phyloP scores from a whole-genome alignment of 192 early-diverging fungal species.

The Coemansia sp. region DNA sequence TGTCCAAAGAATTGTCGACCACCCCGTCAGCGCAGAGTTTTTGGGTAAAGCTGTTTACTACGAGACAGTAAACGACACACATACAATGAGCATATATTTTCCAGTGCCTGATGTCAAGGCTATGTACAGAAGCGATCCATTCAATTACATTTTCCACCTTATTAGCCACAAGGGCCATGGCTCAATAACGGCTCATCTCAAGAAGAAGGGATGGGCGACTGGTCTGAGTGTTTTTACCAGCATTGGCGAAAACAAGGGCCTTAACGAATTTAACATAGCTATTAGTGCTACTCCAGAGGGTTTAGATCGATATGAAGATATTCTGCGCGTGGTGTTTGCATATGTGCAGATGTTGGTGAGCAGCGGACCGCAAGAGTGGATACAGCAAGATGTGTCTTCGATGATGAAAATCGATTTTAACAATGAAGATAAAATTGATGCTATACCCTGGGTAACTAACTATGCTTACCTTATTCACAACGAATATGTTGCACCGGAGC shows the following conservation, averaged over 20 bases:
- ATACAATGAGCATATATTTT: slow-evolving; percentile 71
- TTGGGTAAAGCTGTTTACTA: slow-evolving; percentile 68
- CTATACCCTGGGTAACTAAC: slow-evolving; percentile 61
- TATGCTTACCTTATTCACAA: slow-evolving; percentile 69
- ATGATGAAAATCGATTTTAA: slow-evolving; percentile 54
- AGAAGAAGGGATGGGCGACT: slow-evolving; percentile 82
- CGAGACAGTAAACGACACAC: slow-evolving; percentile 73
- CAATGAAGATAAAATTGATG: slow-evolving; percentile 62
- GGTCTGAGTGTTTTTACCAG: not conserved
- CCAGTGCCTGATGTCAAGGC: slow-evolving; percentile 75
- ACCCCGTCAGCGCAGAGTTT: not conserved
- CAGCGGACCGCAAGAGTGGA: slow-evolving; percentile 30
- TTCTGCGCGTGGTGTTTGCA: slow-evolving; percentile 27
- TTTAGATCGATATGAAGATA: slow-evolving; percentile 26
- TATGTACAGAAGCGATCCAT: slow-evolving; percentile 57
- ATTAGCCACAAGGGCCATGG: slow-evolving; percentile 81
- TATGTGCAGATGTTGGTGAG: slow-evolving; percentile 32
- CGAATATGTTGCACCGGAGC: slow-evolving; percentile 64
- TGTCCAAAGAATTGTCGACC: slow-evolving; percentile 21
- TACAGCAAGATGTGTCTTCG: slow-evolving; percentile 38
- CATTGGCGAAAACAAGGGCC: slow-evolving; percentile 1
- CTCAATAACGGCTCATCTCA: slow-evolving; percentile 78
- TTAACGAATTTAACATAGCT: slow-evolving; percentile 6
- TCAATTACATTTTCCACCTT: slow-evolving; percentile 70
- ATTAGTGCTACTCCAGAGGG: slow-evolving; percentile 23